Evolutionary conservation across 192 early-diverging fungal species (phyloP), one percentile per base, ranked within the genome.

Genomic region (Dissophora ornata): DNA sequence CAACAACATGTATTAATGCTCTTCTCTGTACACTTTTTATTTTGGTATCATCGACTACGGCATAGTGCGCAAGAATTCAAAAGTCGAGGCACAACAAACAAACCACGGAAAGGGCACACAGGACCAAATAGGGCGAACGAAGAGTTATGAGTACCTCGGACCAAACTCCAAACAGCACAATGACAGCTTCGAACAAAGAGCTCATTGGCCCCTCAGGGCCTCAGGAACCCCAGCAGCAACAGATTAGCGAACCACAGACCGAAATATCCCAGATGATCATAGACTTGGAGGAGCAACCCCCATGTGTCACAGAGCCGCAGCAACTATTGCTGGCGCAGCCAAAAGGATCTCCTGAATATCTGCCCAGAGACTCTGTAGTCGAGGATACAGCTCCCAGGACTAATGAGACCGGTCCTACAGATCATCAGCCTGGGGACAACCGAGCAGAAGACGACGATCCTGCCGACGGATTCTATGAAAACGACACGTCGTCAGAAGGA

Each of bases 241-340:
- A 29, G 40, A n/a, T n/a, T n/a, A n/a, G 26, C 22, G 52, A 36
- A 46, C 40, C 40, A 32, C 67, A 69, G 19, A 21, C 28, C 24
- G 57, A 56, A 26, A 32, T 34, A 5, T 49, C 53, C 30, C 69
- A 47, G 44, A 55, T 71, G 69, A 57, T 38, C 22, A 57, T 62
- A 34, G 52, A 61, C 67, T 24, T 49, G 41, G 57, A 54, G 29
- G 46, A 61, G 8, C 51, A 47, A 16, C 33, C 42, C 3, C 28
- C 53, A 48, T 13, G 34, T 22, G 25, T 52, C 12, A 55, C 51
- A 30, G 51, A 47, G 16, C 49, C 15, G 8, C 32, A 34, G 32
- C 45, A 18, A 1, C 40, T 38, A 28, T 33, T 36, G 22, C 32
- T 16, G 26, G 24, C 28, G 42, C 57, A 34, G 32, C 47, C 62